Base-by-base conservation (phyloP, 176 grass and related monocot species). In the Oryza officinalis region DNA sequence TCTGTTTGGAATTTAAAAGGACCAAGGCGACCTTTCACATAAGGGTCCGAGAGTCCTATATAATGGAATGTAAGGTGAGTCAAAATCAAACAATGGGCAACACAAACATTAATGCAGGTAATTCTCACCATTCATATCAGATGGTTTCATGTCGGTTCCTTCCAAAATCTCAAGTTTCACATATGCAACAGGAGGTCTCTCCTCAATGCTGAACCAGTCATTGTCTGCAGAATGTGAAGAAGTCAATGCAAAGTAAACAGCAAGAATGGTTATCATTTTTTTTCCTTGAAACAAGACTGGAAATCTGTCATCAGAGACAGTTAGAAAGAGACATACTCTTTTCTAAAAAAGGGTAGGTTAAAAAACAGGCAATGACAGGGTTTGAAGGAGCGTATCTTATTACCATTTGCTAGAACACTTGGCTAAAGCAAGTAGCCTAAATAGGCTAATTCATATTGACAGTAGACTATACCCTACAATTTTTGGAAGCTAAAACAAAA, bases 61-160 rank as follows among this genome's bases (percentile, higher is more conserved):
- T 23, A 71, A 43, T 54, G 43, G 50, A 78, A 81, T 14, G 72
- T 61, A 20, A 71, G 37, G 63, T 59, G 31, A 12, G 25, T 78
- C 60, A 67, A 76, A 90, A 8, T 10, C 40, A 27, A 90, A 79
- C 27, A 67, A 67, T 44, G 33, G 78, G 60, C 67, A 74, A 82
- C 23, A 81, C n/a, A 71, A 67, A 63, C 13, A 37, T 44, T 52
- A 15, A 13, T 38, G 17, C 15, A 40, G 28, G 38, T 87, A 67
- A 83, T 69, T 47, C 88, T 78, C 77, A 99, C 96, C 93, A 85
- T 96, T 96, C 65, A 99, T 79, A 88, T 99, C 96, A 65, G 93
- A 87, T 83, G 96, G 89, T 84, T 94, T 99, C 96, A 96, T 93
- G 80, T 99, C 89, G 49, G 86, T 83, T 87, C 93, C 96, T 92